Evolutionary conservation across 116 monocot species (phyloP).

Genomic region (Trichopus zeylanicus): DNA sequence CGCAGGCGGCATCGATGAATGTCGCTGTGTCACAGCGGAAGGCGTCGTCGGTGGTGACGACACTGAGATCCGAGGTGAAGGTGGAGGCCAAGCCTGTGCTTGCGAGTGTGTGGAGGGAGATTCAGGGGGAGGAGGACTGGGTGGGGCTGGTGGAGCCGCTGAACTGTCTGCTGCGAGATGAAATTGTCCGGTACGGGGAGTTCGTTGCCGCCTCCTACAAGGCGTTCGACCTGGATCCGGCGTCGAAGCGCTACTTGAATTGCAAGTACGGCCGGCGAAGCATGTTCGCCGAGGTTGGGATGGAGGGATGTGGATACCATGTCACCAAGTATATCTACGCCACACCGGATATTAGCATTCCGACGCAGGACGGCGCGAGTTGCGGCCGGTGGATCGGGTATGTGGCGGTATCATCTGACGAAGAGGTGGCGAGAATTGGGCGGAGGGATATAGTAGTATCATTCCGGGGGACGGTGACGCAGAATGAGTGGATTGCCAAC

Average conservation of each 20-base stretch:
- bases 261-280: constrained; percentile 59
- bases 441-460: constrained; percentile 61
- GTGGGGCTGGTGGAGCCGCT: constrained; percentile 38
- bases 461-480: constrained; percentile 77
- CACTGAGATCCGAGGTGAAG: not conserved
- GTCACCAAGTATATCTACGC: constrained; percentile 81
- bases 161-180: constrained; percentile 43
- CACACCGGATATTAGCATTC: constrained; percentile 39
- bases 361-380: constrained; percentile 12
- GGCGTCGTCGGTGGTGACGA: not conserved
- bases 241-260: constrained; percentile 55
- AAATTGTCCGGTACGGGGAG: constrained; percentile 77
- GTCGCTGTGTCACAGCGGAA: not conserved
- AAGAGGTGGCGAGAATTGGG: constrained; percentile 30
- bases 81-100: constrained; percentile 1
- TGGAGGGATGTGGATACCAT: constrained; percentile 41
- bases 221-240: constrained; percentile 63
- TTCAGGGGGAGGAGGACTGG: constrained; percentile 70
- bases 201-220: constrained; percentile 64
- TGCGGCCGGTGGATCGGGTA: constrained; percentile 79
- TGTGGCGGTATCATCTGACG: constrained; percentile 61
- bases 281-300: constrained; percentile 34
- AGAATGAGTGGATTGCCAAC: constrained; percentile 73
- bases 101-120: constrained; percentile 46
- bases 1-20: too few species aligned